Evolutionary conservation across 495 filamentous ascomycete genomes (phyloP), one percentile per base, ranked within the genome.

Genomic region (Penicillium egyptiacum): DNA sequence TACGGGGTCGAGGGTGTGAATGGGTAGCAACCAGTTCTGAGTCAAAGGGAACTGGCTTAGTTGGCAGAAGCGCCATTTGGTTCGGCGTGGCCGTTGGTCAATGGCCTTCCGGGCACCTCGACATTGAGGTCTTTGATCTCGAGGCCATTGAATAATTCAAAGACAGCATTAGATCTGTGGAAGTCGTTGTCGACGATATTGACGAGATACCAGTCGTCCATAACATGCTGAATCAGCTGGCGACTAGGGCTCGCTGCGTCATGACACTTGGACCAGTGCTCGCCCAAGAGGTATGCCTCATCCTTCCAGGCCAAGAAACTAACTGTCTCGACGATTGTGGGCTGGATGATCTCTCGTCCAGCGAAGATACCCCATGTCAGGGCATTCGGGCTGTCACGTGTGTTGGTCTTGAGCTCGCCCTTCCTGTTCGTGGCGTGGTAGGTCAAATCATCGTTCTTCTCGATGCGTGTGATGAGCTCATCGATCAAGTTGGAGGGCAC

Each of bases 321-420:
- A 72, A 98, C 85, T 7, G 91, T 96, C 75, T 99, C 95, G 45
- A 98, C 93, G 58, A 99, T 95, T n/a, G 95, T 99, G 11, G 95
- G 95, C 70, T 99, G 95, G 43, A 99, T 91, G 66, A 99, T 97
- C 72, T 99, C 95, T 68, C 96, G 94, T 33, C 94, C 94, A 11
- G 95, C 92, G 77, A 97, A 99, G 43, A 98, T 96, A 73, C 95
- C 95, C 95, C 95, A 99, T 4, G 95, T 99, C 48, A 99, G 86
- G 11, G 95, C 95, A 64, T 98, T 99, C 23, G 95, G 95, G 14
- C 88, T 91, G 37, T 83, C 84, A 23, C 82, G 83, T 12, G 89
- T 83, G 64, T 98, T 97, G n/a, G 91, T 95, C 64, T 84, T 83
- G 52, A 98, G 79, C 56, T 86, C 83, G 14, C 92, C 92, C 2